These are phyloP conservation scores for Fraxinus americana DNA, from an alignment of 257 asterid species.

Conservation along the genomic window DNA sequence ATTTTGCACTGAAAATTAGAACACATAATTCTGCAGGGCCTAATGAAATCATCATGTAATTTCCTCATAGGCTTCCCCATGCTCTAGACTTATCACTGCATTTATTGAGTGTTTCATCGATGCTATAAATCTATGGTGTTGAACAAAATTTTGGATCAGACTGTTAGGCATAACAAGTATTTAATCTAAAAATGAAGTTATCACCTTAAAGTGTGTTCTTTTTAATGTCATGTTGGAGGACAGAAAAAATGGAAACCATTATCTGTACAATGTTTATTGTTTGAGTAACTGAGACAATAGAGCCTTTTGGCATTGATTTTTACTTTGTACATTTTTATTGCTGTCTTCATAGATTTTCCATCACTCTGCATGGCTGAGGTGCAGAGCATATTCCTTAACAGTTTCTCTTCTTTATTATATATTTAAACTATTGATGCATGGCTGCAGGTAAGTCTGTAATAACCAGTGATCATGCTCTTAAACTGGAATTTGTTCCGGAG, in stretches of 20 bases:
- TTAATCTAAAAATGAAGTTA: neutral
- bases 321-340: neutral
- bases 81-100: neutral
- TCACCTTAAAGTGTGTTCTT: neutral
- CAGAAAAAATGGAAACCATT: neutral
- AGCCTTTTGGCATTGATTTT: neutral
- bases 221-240: neutral
- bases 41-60: neutral
- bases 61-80: neutral
- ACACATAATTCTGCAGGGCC: neutral
- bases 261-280: neutral
- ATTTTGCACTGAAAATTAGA: neutral
- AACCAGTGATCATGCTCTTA: constrained; percentile 96
- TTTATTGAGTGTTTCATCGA: neutral
- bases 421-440: constrained; percentile 20
- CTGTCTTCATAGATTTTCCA: neutral
- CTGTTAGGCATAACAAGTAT: neutral
- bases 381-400: neutral
- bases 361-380: neutral
- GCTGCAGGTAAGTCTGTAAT: constrained; percentile 88
- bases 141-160: neutral
- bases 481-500: constrained; percentile 82
- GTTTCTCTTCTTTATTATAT: constrained; percentile 7
- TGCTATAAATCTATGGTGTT: neutral
- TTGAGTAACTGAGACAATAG: constrained; percentile 1